These are phyloP conservation scores for Penicillium simplicissimum DNA, from an alignment of 495 filamentous ascomycete genomes.

Conservation along the genomic window DNA sequence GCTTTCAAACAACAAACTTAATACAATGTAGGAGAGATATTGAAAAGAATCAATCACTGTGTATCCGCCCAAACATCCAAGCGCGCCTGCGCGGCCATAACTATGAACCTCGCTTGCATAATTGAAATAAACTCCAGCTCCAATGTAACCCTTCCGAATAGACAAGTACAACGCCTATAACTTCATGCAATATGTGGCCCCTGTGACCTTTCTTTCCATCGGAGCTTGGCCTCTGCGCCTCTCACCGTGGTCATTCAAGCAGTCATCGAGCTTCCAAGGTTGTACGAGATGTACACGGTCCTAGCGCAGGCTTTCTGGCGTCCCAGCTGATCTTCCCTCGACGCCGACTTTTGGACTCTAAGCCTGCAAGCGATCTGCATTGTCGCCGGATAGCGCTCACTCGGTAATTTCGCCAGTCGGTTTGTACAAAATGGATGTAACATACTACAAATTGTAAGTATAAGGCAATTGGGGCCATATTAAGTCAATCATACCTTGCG, in stretches of 20 bases:
- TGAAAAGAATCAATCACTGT: constrained; percentile 1
- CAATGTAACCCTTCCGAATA: constrained; percentile 8
- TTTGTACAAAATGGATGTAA: constrained; percentile 97
- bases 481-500: constrained; percentile 67
- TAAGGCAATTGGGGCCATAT: constrained; percentile 2
- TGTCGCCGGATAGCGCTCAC: constrained; percentile 18
- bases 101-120: constrained; percentile 8
- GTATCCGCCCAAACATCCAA: not conserved
- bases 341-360: not conserved
- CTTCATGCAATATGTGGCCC: constrained; percentile 16
- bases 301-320: not conserved
- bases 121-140: constrained; percentile 9
- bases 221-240: not conserved
- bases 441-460: constrained; percentile 63
- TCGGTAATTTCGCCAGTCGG: constrained; percentile 60
- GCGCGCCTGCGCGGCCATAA: constrained; percentile 8
- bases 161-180: constrained; percentile 11
- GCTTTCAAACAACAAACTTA: constrained; percentile 3
- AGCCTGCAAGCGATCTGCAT: not conserved
- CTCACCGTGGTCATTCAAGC: not conserved
- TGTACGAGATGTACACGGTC: not conserved
- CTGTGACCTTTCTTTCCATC: constrained; percentile 2
- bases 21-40: not conserved
- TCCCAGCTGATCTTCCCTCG: not conserved
- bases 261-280: not conserved